phyloP scores from a whole-genome alignment of 306 rosid species.

The Senna siamea region DNA sequence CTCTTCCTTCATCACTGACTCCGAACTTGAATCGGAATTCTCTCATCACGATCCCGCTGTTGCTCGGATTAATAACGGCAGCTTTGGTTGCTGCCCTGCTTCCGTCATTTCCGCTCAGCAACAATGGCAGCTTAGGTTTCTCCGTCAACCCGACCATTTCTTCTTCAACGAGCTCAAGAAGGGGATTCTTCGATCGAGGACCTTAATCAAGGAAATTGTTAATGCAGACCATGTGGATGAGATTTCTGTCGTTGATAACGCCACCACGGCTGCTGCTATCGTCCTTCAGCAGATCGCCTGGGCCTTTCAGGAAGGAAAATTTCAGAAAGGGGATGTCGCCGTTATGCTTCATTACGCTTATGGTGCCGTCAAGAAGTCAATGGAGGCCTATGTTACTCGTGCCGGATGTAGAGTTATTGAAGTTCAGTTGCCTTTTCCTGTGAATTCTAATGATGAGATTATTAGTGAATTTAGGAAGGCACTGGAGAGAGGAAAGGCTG shows the following conservation, averaged over 20 bases:
- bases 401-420: slow-evolving; percentile 87
- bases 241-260: slow-evolving; percentile 91
- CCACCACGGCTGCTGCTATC: slow-evolving; percentile 98
- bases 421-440: slow-evolving; percentile 88
- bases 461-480: slow-evolving; percentile 73
- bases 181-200: slow-evolving; percentile 64
- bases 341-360: slow-evolving; percentile 92
- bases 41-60: slow-evolving; percentile 72
- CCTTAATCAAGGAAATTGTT: slow-evolving; percentile 63
- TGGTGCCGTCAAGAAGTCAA: slow-evolving; percentile 88
- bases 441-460: slow-evolving; percentile 71
- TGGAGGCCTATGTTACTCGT: slow-evolving; percentile 85
- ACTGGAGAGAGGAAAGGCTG: slow-evolving; percentile 64
- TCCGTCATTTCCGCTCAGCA: slow-evolving; percentile 70
- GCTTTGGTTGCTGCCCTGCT: slow-evolving; percentile 84
- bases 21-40: slow-evolving; percentile 69
- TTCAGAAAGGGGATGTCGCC: slow-evolving; percentile 70
- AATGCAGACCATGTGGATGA: slow-evolving; percentile 79
- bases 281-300: slow-evolving; percentile 83
- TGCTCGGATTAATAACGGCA: slow-evolving; percentile 94
- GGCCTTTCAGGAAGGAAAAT: slow-evolving; percentile 75
- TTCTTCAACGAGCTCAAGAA: slow-evolving; percentile 71
- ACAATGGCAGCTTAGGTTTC: slow-evolving; percentile 54
- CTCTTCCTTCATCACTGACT: slow-evolving; percentile 50
- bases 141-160: slow-evolving; percentile 85